Evolutionary conservation across 1,284 basidiomycete genomes (phyloP), one percentile per base, ranked within the genome.

Genomic region (Cryptococcus neoformans): DNA sequence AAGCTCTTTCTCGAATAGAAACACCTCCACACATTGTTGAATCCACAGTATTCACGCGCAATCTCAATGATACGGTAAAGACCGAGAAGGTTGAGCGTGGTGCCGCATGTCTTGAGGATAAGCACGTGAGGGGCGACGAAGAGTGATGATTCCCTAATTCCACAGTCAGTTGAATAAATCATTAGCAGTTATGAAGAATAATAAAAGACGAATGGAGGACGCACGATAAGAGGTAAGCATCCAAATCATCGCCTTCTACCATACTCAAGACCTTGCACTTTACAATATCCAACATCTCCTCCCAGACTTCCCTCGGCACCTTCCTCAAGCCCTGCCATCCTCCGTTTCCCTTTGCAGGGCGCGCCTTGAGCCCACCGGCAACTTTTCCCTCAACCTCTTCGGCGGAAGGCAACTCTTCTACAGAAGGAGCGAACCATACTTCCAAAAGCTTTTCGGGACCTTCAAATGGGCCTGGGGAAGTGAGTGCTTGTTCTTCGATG

Each of bases 1-100:
- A 99, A 99, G 9, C 89, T 89, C 80, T 99, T 99, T 69, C 95
- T 87, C 50, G 92, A 96, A 81, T 99, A 99, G 82, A 99, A 99
- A 78, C 89, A 80, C 49, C 90, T 85, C 77, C 91, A 85, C 42
- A 95, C 89, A 37, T 82, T 81, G 39, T 81, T 81, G 66, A 95
- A 81, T 40, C 85, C 84, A 52, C 90, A 92, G 55, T 90, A 83
- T 45, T 85, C 82, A 55, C 84, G 81, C 2, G 93, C 91, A 73
- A 97, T 92, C 69, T 92, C 86, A 63, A 99, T 87, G 73, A 98
- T 93, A 58, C 90, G 85, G 39, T 92, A 89, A 50, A 98, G 83
- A 34, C 96, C 96, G 58, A 96, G 84, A 45, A 99, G 85, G 78
- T 99, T 96, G 58, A 98, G 88, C 9, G 96, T 99, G 1, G 96